Conservation (phyloP, 2,329 filamentous ascomycete genomes). For the Colletotrichum musae region DNA sequence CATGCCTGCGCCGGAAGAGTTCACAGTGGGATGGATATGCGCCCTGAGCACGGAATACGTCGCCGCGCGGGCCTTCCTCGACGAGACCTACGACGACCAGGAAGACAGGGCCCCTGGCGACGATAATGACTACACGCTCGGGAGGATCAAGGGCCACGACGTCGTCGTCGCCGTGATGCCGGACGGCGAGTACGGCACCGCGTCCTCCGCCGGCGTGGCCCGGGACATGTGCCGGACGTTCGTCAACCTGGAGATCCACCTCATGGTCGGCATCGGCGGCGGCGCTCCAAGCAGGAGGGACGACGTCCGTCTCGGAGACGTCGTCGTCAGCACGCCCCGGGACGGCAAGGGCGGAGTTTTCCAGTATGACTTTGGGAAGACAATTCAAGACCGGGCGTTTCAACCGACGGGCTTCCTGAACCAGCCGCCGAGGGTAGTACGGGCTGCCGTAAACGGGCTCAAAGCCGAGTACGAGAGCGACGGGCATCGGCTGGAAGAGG, state of each 20-base stretch:
- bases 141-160: constrained; percentile 44
- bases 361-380: constrained; percentile 41
- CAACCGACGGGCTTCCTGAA: constrained; percentile 15
- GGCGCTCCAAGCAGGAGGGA: constrained; percentile 51
- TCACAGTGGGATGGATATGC: constrained; percentile 10
- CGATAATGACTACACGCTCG: constrained; percentile 45
- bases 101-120: constrained; percentile 41
- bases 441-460: not conserved
- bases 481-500: not conserved
- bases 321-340: constrained; percentile 11
- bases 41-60: constrained; percentile 2
- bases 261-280: constrained; percentile 49
- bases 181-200: constrained; percentile 37
- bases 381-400: constrained; percentile 28
- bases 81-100: constrained; percentile 15
- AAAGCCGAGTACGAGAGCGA: not conserved
- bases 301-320: constrained; percentile 50
- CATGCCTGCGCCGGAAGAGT: not conserved
- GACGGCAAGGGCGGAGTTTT: constrained; percentile 16
- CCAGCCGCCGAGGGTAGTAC: constrained; percentile 21
- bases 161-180: constrained; percentile 47
- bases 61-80: constrained; percentile 9
- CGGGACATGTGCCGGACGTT: constrained; percentile 36
- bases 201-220: constrained; percentile 41
- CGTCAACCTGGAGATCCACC: not conserved